These are phyloP conservation scores for Trichosporon sp. DNA, from an alignment of 1,284 basidiomycete species.

Conservation along the genomic window DNA sequence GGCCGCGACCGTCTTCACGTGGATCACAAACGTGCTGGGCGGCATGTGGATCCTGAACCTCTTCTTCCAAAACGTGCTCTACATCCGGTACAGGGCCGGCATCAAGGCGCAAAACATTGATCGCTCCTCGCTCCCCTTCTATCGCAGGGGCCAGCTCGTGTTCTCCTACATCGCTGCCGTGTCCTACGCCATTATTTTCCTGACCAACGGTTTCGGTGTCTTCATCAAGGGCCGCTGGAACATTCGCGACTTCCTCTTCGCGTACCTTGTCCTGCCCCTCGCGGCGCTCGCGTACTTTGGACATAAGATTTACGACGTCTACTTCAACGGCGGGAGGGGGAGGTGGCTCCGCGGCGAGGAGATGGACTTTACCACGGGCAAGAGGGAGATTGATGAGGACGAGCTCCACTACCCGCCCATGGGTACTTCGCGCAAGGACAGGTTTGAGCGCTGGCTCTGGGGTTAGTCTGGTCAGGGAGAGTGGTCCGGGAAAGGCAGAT, in stretches of 20 bases:
- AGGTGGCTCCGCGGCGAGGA: conserved; percentile 20
- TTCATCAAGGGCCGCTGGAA: conserved; percentile 36
- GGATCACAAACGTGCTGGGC: conserved; percentile 60
- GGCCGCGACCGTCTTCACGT: conserved; percentile 71
- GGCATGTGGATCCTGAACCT: conserved; percentile 62
- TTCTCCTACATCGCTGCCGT: conserved; percentile 23
- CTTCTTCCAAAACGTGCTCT: conserved; percentile 59
- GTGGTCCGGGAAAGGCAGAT: too few species aligned
- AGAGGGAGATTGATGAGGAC: conserved; percentile 22
- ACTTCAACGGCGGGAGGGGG: neutral
- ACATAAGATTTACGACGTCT: conserved; percentile 19
- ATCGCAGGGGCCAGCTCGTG: neutral
- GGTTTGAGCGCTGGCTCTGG: conserved; percentile 25
- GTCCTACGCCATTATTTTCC: conserved; percentile 33
- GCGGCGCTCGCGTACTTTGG: conserved; percentile 12
- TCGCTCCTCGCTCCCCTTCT: neutral
- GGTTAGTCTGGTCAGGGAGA: neutral
- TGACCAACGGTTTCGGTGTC: conserved; percentile 39
- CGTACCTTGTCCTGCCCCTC: conserved; percentile 33
- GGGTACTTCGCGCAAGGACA: neutral
- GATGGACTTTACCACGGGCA: conserved; percentile 23
- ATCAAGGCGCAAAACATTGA: conserved; percentile 39
- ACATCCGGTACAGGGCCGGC: conserved; percentile 41
- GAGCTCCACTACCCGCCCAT: conserved; percentile 19
- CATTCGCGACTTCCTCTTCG: conserved; percentile 30